Evolutionary conservation across 345 rosid species (phyloP), one percentile per base, ranked within the genome.

Genomic region (Durio zibethinus): DNA sequence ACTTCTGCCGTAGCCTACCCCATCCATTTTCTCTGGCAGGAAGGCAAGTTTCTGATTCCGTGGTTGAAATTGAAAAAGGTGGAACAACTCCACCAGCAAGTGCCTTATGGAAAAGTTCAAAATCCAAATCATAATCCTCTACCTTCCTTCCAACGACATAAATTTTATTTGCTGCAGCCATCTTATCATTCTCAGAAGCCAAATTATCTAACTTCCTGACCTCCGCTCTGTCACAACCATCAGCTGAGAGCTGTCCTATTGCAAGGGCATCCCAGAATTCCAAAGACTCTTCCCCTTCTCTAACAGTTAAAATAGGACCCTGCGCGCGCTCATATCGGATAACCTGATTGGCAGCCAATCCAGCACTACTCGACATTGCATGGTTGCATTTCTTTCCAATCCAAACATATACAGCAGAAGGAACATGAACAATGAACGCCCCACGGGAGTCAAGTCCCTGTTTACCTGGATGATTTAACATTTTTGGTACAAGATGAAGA

Each of bases 401-500:
- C 94, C 94, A 91, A 59, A 89, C 84, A 79, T 82, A 91, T 68
- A 91, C 80, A 53, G 85, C 84, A 61, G 82, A 85, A 74, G 92
- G 91, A 79, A 91, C 77, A 73, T 86, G 90, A 60, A 89, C 88
- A 42, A 91, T 35, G 67, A 91, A 91, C 0, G 91, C 92, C 35
- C 94, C 94, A 10, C 94, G 89, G 0, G 94, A 88, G 76, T 91
- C 94, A 16, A 91, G 88, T 78, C 85, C 87, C 64, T 77, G 66
- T 4, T 75, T 77, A 42, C 84, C 79, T 2, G 90, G 87, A 76
- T 80, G 69, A 77, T 73, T 80, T 74, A 91, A 66, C 91, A 86
- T 82, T 72, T 91, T 91, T 3, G 94, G 92, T 20, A 91, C 94
- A 38, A 91, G 91, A 82, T 91, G 94, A 33, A 91, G 90, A 77